These are phyloP conservation scores for Breynia disticha DNA, from an alignment of 441 rosid species.

Conservation along the genomic window DNA sequence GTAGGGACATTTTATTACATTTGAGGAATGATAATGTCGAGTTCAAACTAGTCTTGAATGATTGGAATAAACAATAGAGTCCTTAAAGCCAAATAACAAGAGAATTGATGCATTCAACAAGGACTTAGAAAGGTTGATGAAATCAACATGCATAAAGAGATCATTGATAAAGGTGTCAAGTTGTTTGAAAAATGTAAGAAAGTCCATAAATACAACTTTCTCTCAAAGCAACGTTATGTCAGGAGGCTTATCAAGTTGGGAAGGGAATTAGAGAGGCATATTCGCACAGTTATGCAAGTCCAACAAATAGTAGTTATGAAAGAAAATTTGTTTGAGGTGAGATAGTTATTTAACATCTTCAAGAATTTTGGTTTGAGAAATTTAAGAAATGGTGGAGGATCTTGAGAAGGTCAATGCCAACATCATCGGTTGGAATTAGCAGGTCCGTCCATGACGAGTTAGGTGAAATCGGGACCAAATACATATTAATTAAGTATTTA, in stretches of 20 bases:
- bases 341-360: background rate
- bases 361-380: background rate
- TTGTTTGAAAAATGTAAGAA: slow-evolving; percentile 11
- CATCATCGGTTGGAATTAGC: too few species aligned
- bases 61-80: slow-evolving; percentile 1
- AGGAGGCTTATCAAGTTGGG: slow-evolving; percentile 16
- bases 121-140: slow-evolving; percentile 13
- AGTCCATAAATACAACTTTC: slow-evolving; percentile 1
- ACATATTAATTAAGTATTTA: too few species aligned
- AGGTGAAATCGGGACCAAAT: too few species aligned
- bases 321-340: slow-evolving; percentile 6
- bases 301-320: slow-evolving; percentile 19
- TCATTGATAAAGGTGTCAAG: slow-evolving; percentile 8
- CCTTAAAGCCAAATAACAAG: slow-evolving; percentile 4
- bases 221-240: slow-evolving; percentile 8
- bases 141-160: slow-evolving; percentile 1
- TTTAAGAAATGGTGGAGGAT: background rate
- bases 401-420: too few species aligned
- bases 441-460: too few species aligned
- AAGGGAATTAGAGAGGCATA: slow-evolving; percentile 6
- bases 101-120: slow-evolving; percentile 9
- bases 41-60: slow-evolving; percentile 9
- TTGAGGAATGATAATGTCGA: background rate
- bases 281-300: slow-evolving; percentile 10
- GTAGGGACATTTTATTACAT: too few species aligned